Conservation (phyloP, 108 stramenopile species). For the Chaetoceros muelleri region DNA sequence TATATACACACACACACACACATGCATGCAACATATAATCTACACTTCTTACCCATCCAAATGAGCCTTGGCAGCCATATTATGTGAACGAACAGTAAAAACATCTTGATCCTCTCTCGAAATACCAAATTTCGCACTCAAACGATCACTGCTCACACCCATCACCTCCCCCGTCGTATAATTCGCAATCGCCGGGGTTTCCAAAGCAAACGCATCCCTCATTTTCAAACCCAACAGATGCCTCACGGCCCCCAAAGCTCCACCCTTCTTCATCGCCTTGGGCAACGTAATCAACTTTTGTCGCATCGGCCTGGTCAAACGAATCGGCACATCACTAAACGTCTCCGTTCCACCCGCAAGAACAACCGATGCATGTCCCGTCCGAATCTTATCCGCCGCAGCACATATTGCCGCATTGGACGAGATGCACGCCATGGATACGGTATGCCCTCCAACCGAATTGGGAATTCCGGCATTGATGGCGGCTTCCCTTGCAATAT, state of each 20-base stretch:
- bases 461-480: conserved; percentile 94
- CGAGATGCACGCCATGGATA: conserved; percentile 95
- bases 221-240: conserved; percentile 83
- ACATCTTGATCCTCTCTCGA: conserved; percentile 91
- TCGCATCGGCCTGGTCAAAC: conserved; percentile 73
- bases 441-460: conserved; percentile 86
- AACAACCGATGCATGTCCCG: conserved; percentile 87
- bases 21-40: too few species aligned
- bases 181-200: conserved; percentile 97
- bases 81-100: conserved; percentile 88
- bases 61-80: conserved; percentile 86
- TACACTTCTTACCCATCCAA: conserved; percentile 72
- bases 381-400: conserved; percentile 89
- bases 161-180: conserved; percentile 99
- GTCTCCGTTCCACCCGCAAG: conserved; percentile 95
- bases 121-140: conserved; percentile 92
- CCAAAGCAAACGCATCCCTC: conserved; percentile 77
- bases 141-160: conserved; percentile 91
- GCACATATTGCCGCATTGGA: conserved; percentile 89
- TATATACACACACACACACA: background rate
- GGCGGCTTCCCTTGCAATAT: conserved; percentile 92
- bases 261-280: conserved; percentile 97
- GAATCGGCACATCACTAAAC: conserved; percentile 95
- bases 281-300: conserved; percentile 85
- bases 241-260: conserved; percentile 46